phyloP scores from a whole-genome alignment of 345 rosid species.

The Toxicodendron radicans region DNA sequence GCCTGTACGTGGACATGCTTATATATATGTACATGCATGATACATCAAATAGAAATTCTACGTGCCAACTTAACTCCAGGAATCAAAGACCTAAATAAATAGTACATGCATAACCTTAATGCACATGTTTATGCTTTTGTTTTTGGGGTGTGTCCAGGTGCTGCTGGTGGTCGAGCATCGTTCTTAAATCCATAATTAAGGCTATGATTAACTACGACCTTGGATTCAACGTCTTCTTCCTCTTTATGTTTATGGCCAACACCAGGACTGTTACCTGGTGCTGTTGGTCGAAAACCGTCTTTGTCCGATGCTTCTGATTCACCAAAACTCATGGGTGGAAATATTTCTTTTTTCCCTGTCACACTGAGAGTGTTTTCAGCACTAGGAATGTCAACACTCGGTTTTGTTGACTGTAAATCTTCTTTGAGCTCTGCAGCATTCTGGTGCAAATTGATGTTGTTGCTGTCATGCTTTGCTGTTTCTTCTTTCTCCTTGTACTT shows the following conservation, averaged over 20 bases:
- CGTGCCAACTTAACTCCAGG: too few species aligned
- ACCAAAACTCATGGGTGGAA: slow-evolving; percentile 4
- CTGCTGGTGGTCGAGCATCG: slow-evolving; percentile 24
- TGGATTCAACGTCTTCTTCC: slow-evolving; percentile 4
- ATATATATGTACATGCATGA: too few species aligned
- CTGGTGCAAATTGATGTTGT: neutral
- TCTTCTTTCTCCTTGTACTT: slow-evolving; percentile 19
- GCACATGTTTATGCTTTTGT: slow-evolving; percentile 31
- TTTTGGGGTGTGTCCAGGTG: slow-evolving; percentile 56
- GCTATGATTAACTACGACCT: neutral
- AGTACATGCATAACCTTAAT: neutral
- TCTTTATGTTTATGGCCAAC: slow-evolving; percentile 28
- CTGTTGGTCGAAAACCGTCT: slow-evolving; percentile 32
- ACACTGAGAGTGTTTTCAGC: neutral
- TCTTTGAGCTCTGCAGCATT: neutral
- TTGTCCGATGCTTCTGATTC: neutral
- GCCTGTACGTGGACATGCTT: too few species aligned
- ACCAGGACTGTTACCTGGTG: slow-evolving; percentile 46
- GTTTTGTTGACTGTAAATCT: neutral
- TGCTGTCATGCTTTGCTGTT: neutral
- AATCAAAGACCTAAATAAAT: neutral
- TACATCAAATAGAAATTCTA: too few species aligned
- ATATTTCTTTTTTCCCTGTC: neutral
- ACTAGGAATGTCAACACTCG: neutral
- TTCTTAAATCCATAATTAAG: neutral